phyloP scores from a whole-genome alignment of 2,329 filamentous ascomycete species.

The Conoideocrella luteorostrata region DNA sequence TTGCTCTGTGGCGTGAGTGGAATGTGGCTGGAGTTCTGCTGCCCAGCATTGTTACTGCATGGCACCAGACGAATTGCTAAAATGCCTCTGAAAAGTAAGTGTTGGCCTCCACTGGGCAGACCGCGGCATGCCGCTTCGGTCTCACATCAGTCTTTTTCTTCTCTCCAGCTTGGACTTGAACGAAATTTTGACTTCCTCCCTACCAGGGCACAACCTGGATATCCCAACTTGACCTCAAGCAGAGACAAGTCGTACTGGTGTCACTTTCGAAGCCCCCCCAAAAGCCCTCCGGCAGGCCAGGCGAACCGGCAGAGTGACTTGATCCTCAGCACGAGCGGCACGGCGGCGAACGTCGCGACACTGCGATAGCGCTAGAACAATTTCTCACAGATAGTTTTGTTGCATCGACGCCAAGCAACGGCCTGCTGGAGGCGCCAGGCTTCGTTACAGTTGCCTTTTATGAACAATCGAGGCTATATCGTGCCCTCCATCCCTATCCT shows the following conservation, averaged over 20 bases:
- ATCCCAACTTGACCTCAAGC: not conserved
- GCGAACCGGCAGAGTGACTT: slow-evolving; percentile 2
- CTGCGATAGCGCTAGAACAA: not conserved
- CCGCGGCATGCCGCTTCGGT: not conserved
- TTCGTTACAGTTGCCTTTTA: slow-evolving; percentile 5
- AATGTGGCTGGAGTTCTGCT: no score
- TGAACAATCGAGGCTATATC: slow-evolving; percentile 5
- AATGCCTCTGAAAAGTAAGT: no score
- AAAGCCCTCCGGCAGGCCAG: slow-evolving; percentile 2
- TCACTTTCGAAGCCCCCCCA: not conserved
- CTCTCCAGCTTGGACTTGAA: not conserved
- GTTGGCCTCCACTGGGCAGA: no score
- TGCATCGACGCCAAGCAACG: not conserved
- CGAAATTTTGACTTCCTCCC: not conserved
- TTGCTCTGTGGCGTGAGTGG: not conserved
- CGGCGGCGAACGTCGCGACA: not conserved
- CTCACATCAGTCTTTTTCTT: not conserved
- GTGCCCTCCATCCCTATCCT: not conserved
- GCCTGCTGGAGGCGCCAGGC: not conserved
- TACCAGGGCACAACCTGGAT: not conserved
- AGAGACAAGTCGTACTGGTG: not conserved
- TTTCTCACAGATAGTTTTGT: not conserved
- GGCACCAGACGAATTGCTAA: no score
- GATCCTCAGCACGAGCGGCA: no score
- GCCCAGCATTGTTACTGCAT: no score